Conservation (phyloP, 495 filamentous ascomycete species). For the Hyaloscypha hepaticicola region DNA sequence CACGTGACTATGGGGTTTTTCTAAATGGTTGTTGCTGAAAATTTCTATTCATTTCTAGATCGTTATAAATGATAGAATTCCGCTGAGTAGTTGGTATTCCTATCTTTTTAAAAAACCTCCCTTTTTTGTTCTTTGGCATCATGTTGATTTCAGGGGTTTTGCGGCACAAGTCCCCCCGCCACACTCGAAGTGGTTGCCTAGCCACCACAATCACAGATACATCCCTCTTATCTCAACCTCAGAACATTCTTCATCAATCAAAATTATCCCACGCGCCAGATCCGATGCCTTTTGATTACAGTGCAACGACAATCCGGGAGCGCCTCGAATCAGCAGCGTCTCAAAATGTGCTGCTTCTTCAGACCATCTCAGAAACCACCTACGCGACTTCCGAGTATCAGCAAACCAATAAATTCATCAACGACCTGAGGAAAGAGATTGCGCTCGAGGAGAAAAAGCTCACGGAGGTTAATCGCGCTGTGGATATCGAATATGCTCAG, state of each 20-base stretch:
- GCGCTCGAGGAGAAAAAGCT: slow-evolving; percentile 23
- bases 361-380: slow-evolving; percentile 30
- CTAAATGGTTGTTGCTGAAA: too few species aligned
- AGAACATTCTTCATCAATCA: too few species aligned
- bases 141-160: too few species aligned
- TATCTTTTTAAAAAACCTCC: too few species aligned
- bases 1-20: too few species aligned
- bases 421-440: slow-evolving; percentile 39
- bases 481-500: slow-evolving; percentile 43
- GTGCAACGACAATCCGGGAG: slow-evolving; percentile 9
- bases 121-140: too few species aligned
- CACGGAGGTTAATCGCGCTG: slow-evolving; percentile 20
- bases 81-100: too few species aligned
- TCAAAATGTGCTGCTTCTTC: slow-evolving; percentile 17
- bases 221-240: not conserved
- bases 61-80: too few species aligned
- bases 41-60: too few species aligned
- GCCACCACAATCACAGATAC: not conserved
- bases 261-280: not conserved
- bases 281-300: not conserved
- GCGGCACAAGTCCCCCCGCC: not conserved
- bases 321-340: slow-evolving; percentile 5
- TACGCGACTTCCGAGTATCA: slow-evolving; percentile 40
- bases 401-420: slow-evolving; percentile 40
- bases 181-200: not conserved